These are phyloP conservation scores for Psilocybe cyanescens DNA, from an alignment of 768 basidiomycete species.

Conservation along the genomic window DNA sequence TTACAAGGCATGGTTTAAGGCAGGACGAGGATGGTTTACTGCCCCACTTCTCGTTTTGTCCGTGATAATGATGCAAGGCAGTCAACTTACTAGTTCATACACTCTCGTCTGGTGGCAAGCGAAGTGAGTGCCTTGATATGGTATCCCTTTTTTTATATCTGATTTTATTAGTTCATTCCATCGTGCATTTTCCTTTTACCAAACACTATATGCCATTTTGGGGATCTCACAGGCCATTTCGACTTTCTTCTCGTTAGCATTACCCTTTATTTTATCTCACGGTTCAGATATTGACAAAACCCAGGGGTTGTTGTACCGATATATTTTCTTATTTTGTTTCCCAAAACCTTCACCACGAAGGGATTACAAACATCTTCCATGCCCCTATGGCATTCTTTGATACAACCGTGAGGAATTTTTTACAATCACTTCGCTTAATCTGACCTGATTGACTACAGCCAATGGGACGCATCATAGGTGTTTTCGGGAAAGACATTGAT, in stretches of 20 bases:
- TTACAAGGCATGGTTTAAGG: conserved; percentile 60
- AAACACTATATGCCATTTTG: conserved; percentile 63
- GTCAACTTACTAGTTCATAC: conserved; percentile 65
- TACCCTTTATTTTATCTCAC: not conserved
- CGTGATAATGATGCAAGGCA: conserved; percentile 62
- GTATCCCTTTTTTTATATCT: not conserved
- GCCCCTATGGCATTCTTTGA: conserved; percentile 84
- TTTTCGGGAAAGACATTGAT: conserved; percentile 72
- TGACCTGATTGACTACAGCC: conserved; percentile 38
- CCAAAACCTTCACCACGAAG: conserved; percentile 60
- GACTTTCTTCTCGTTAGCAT: conserved; percentile 58
- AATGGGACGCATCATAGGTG: conserved; percentile 60
- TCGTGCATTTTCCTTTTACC: conserved; percentile 60
- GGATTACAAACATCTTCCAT: conserved; percentile 60
- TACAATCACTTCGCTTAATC: not conserved
- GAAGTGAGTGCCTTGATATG: conserved; percentile 40
- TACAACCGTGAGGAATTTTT: conserved; percentile 47
- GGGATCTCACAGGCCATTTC: conserved; percentile 58
- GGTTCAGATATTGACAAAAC: not conserved
- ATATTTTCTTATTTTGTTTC: conserved; percentile 63
- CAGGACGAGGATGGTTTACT: conserved; percentile 55
- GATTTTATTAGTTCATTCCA: conserved; percentile 42
- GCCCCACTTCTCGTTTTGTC: conserved; percentile 53
- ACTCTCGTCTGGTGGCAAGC: conserved; percentile 76
- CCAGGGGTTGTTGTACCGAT: conserved; percentile 57